Base-by-base conservation (phyloP, 805 yeast genomes). In the Schwanniomyces vanrijiae region DNA sequence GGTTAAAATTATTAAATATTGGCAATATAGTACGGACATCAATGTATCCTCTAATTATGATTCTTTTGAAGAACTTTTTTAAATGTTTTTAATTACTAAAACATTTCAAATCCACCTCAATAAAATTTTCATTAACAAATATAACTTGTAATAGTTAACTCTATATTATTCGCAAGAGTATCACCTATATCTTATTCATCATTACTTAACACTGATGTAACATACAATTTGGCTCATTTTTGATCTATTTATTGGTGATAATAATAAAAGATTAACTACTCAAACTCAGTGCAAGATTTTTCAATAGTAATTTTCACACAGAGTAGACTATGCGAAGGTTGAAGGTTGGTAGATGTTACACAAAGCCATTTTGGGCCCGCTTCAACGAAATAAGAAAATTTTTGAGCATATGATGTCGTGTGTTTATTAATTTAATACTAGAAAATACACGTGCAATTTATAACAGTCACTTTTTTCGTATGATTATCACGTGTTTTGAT, bases 161-260 rank as follows among this genome's bases (percentile, higher is more conserved):
- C 13, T 20, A 4, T 38, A 8, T 13, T 9, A 38, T 16, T 37
- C 9, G 14, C 9, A 38, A 21, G 29, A 38, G 41, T 14, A 38
- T 38, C 41, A 38, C 11, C 39, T 16, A 38, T 38, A 38, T 38
- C 19, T 24, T 16, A 38, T 38, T 19, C 25, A 38, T 11, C 14
- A 24, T 45, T 20, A 19, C 37, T 24, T 33, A 14, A 28, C 37
- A 31, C 39, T 29, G 14, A 25, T 39, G 25, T 40, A 47, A 65
- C 71, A 65, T 66, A 66, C 71, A 56, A 60, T 51, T 55, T 59
- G 64, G 59, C 68, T 63, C 68, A 63, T 63, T 58, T 55, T 60
- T 51, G 44, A 42, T 42, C 44, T 42, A 42, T 26, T 41, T 41
- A 37, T 45, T 41, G 48, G 44, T 52, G 45, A 47, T 51, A 40